Conservation (phyloP, 2,329 filamentous ascomycete species). For the Sclerotinia spermophila region DNA sequence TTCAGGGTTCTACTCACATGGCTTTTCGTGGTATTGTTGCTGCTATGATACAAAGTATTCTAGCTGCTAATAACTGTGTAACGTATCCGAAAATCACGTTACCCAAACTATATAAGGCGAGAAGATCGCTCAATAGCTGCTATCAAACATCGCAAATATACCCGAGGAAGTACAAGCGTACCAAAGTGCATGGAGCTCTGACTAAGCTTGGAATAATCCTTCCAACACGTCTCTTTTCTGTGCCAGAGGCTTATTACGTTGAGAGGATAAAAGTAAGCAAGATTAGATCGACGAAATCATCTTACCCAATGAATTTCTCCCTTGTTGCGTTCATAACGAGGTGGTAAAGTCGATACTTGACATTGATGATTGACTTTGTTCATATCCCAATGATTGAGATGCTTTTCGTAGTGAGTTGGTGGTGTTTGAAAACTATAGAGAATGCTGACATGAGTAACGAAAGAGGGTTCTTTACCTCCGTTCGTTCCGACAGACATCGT, state of each 20-base stretch:
- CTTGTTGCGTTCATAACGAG: background rate
- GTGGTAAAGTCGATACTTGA: background rate
- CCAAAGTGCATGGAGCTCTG: background rate
- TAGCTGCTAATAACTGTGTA: background rate
- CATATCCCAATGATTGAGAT: background rate
- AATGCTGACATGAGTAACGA: no score
- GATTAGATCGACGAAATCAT: background rate
- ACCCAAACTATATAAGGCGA: background rate
- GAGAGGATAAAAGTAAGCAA: background rate
- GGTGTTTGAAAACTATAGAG: background rate
- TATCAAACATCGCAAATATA: background rate
- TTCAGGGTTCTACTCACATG: background rate
- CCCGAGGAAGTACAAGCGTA: background rate
- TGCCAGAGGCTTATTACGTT: background rate
- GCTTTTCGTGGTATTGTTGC: no score
- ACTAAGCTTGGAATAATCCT: background rate
- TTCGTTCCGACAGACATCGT: no score
- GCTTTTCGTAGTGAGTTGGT: background rate
- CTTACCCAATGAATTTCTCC: background rate
- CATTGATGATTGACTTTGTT: background rate
- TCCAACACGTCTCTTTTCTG: no score
- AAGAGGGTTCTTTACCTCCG: no score
- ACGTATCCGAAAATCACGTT: background rate
- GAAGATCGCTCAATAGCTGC: background rate
- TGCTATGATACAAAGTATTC: background rate